Conservation (phyloP, 2,329 filamentous ascomycete species). For the Colletotrichum eleusines region DNA sequence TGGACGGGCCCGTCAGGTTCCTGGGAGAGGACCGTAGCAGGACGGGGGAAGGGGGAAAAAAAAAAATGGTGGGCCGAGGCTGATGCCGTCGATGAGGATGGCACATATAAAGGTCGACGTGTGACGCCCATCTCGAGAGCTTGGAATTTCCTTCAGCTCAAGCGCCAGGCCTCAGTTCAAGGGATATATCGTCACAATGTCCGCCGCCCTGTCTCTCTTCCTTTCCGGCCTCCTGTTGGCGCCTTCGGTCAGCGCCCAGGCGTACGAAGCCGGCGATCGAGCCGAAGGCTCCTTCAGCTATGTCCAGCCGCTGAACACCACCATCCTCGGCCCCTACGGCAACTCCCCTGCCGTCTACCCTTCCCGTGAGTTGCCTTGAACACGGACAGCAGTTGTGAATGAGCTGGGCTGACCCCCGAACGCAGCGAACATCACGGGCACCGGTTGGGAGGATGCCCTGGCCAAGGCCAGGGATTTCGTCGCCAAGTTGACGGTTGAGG, state of each 20-base stretch:
- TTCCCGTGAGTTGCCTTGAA: conserved; percentile 50
- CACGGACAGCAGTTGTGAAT: too few species aligned
- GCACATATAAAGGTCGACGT: conserved; percentile 26
- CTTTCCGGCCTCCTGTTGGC: conserved; percentile 51
- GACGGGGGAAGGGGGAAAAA: too few species aligned
- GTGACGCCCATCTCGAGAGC: conserved; percentile 3
- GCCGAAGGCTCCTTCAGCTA: conserved; percentile 51
- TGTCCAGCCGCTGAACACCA: conserved; percentile 57
- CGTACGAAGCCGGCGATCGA: conserved; percentile 45
- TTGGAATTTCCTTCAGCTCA: conserved; percentile 30
- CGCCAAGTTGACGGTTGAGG: conserved; percentile 46
- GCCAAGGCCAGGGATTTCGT: conserved; percentile 53
- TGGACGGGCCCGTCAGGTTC: not conserved
- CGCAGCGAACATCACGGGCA: conserved; percentile 53
- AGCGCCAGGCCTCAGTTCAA: conserved; percentile 31
- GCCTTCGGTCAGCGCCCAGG: conserved; percentile 46
- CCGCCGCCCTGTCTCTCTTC: conserved; percentile 59
- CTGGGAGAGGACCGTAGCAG: not conserved
- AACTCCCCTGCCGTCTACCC: conserved; percentile 53
- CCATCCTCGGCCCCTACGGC: conserved; percentile 55
- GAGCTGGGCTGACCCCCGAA: conserved; percentile 35
- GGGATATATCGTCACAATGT: conserved; percentile 40
- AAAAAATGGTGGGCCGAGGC: conserved; percentile 22
- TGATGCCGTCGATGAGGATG: conserved; percentile 3
- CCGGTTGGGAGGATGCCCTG: conserved; percentile 52